Conservation (phyloP, 2,329 filamentous ascomycete genomes). For the Verticillium albo-atrum region DNA sequence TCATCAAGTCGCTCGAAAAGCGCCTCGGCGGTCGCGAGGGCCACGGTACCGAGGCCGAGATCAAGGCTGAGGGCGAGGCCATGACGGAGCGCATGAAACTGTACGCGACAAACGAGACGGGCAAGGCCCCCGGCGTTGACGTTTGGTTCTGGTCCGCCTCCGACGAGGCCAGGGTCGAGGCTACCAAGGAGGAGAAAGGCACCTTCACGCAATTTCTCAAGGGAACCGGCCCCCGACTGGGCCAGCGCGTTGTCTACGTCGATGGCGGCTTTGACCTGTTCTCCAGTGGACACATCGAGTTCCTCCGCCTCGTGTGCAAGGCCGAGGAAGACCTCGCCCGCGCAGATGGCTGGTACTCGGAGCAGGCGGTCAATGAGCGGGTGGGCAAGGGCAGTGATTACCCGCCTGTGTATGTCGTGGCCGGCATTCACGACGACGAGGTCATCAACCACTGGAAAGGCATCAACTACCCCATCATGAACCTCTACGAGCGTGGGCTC, state of each 20-base stretch:
- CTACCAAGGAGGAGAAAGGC: conserved; percentile 55
- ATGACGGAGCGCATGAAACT: conserved; percentile 76
- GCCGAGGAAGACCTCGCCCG: conserved; percentile 67
- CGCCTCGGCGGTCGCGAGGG: conserved; percentile 69
- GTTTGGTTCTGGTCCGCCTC: conserved; percentile 79
- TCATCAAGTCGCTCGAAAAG: conserved; percentile 74
- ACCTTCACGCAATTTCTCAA: conserved; percentile 63
- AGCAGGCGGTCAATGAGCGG: conserved; percentile 59
- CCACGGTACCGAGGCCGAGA: conserved; percentile 60
- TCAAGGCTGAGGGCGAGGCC: conserved; percentile 54
- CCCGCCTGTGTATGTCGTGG: conserved; percentile 79
- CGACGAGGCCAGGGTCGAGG: conserved; percentile 37
- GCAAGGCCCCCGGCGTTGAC: conserved; percentile 70
- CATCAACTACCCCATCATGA: conserved; percentile 99
- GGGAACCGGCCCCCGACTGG: conserved; percentile 67
- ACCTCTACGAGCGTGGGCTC: conserved; percentile 91
- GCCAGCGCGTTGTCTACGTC: conserved; percentile 87
- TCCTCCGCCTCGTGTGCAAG: conserved; percentile 72
- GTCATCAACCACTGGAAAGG: conserved; percentile 97
- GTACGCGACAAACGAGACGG: conserved; percentile 84
- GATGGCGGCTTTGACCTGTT: conserved; percentile 97
- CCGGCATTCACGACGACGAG: conserved; percentile 88
- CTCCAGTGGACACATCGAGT: conserved; percentile 94
- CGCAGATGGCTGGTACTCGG: conserved; percentile 68
- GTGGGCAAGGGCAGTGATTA: conserved; percentile 69